A percentile compares a stretch with the other conserved stretches of the same genome.
Conservation (phyloP, 2,329 filamentous ascomycete species). For the Sordariomycetes sp. region DNA sequence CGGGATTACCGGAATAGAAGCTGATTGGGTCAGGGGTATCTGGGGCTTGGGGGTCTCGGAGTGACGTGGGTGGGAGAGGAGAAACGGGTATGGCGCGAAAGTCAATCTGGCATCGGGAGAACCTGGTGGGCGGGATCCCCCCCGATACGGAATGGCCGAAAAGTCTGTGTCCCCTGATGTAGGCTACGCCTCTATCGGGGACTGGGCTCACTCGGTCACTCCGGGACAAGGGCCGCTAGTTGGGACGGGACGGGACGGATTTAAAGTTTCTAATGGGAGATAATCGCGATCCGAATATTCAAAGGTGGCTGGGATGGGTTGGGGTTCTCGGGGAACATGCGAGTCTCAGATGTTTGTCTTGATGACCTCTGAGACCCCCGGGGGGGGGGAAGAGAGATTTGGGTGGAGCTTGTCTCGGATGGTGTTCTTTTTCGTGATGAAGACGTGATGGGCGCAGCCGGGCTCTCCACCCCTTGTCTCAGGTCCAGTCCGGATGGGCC, state of each 20-base stretch:
- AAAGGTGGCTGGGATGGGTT: not conserved
- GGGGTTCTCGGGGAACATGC: not conserved
- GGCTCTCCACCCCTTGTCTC: too few relatives aligned
- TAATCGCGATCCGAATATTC: not conserved
- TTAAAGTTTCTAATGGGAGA: not conserved
- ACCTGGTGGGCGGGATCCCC: not conserved
- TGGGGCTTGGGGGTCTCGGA: not conserved
- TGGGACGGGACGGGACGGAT: not conserved
- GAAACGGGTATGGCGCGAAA: not conserved
- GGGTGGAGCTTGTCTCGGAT: not conserved
- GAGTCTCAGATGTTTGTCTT: not conserved
- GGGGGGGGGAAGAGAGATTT: too few relatives aligned
- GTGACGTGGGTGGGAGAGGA: not conserved
- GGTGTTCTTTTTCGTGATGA: not conserved
- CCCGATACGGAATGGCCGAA: not conserved
- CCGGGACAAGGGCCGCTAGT: not conserved
- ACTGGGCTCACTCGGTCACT: not conserved
- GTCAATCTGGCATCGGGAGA: not conserved
- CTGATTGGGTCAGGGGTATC: not conserved
- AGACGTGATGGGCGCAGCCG: not conserved
- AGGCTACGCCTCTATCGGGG: not conserved
- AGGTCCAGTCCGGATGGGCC: not conserved
- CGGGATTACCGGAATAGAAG: not conserved
- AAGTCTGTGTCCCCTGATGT: not conserved
- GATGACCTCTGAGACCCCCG: not conserved